Percentiles rank a stretch among this genome's conserved stretches.
phyloP scores from a whole-genome alignment of 495 filamentous ascomycete species.

The Hypoxylon fragiforme region DNA sequence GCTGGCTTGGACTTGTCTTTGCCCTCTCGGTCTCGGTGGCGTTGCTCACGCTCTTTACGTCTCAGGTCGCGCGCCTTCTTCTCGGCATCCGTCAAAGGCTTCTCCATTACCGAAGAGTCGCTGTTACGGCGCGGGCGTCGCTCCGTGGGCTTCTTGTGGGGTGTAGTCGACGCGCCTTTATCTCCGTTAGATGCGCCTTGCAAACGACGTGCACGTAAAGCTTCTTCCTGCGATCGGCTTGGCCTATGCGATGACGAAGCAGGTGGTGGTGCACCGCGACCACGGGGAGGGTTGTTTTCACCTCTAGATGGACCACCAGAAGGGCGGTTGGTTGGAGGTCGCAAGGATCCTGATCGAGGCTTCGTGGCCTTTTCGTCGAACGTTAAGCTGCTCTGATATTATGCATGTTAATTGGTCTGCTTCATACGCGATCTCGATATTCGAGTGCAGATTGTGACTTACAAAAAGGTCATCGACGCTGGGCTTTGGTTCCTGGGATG shows the following conservation, averaged over 20 bases:
- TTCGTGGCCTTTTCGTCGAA: slow-evolving; percentile 49
- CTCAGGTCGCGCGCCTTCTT: slow-evolving; percentile 70
- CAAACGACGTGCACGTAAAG: slow-evolving; percentile 49
- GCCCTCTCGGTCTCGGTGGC: slow-evolving; percentile 64
- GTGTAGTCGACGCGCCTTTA: slow-evolving; percentile 41
- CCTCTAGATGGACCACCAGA: slow-evolving; percentile 47
- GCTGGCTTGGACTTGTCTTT: slow-evolving; percentile 58
- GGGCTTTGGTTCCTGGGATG: slow-evolving; percentile 55
- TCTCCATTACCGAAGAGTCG: slow-evolving; percentile 86
- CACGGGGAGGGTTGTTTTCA: slow-evolving; percentile 56
- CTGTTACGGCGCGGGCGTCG: slow-evolving; percentile 83
- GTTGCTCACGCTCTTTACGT: slow-evolving; percentile 70
- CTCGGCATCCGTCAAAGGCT: slow-evolving; percentile 73
- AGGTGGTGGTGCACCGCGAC: slow-evolving; percentile 43
- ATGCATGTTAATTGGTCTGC: slow-evolving; percentile 27
- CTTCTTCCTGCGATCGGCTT: slow-evolving; percentile 65
- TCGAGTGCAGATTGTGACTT: slow-evolving; percentile 48
- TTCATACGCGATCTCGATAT: not conserved
- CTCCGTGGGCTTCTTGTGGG: slow-evolving; percentile 42
- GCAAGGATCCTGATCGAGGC: slow-evolving; percentile 25
- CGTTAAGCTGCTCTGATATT: slow-evolving; percentile 52
- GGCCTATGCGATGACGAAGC: slow-evolving; percentile 60
- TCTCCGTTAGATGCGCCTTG: slow-evolving; percentile 40
- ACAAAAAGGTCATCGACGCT: slow-evolving; percentile 89
- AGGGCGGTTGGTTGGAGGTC: slow-evolving; percentile 48